Base-by-base conservation (phyloP, 164 flowering plant species). In the Malania oleifera region DNA sequence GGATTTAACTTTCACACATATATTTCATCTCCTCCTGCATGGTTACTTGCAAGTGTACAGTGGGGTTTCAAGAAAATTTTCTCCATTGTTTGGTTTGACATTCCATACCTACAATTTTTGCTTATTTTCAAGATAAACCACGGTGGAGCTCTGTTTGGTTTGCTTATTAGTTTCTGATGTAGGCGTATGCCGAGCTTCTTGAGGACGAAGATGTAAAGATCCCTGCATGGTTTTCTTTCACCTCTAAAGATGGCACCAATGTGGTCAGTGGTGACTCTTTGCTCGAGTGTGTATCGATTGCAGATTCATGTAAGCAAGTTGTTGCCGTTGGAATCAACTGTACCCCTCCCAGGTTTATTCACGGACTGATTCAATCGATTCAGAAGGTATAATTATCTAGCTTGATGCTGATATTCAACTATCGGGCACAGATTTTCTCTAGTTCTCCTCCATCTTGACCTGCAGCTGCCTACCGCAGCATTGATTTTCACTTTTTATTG, bases 261-360 rank as follows among this genome's bases (percentile, higher is more conserved):
- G 90, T 80, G 34, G 91, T 77, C 17, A 82, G 89, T 63, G 96
- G 98, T 28, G 96, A 92, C 62, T 67, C 93, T 13, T 61, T 89
- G 43, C 19, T 40, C 5, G 93, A 87, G 9, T 92, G 96, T 70
- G 86, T 82, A 25, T 66, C 79, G 20, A 61, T 89, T 63, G 95
- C 86, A 5, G 76, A 85, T 54, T 73, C 86, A 10, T 80, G 93
- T 62, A 68, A 75, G 65, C 78, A 84, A 50, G 91, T 87, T 54
- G 78, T 84, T 53, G 93, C 84, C 15, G 78, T 92, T 43, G 98
- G 98, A 66, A 80, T 87, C 76, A 92, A 92, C 69, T 92, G 98
- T 28, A 87, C 98, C 38, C 72, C 98, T 63, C 98, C 98, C 22
- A 76, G 91, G 67, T 82, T 69, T 61, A 85, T 89, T 63, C 80